Evolutionary conservation across 768 basidiomycete species (phyloP).

Genomic region (Leccinum incarnatum): DNA sequence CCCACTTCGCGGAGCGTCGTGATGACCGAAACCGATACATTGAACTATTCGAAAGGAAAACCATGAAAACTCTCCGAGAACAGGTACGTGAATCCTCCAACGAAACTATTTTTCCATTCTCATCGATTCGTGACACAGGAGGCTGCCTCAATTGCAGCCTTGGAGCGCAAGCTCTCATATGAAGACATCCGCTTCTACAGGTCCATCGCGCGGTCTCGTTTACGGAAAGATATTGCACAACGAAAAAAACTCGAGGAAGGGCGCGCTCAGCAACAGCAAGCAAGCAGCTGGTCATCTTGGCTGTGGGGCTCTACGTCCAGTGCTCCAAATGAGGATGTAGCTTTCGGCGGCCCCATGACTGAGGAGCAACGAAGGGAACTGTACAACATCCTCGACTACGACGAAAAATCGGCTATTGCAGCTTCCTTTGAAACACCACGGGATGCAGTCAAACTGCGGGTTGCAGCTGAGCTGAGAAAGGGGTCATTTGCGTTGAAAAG

Average conservation of each 20-base stretch:
- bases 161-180: slow-evolving; percentile 85
- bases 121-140: slow-evolving; percentile 41
- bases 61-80: slow-evolving; percentile 49
- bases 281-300: slow-evolving; percentile 71
- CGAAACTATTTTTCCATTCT: background rate
- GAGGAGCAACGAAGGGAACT: slow-evolving; percentile 89
- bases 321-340: slow-evolving; percentile 46
- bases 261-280: slow-evolving; percentile 52
- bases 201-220: slow-evolving; percentile 84
- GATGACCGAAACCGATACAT: slow-evolving; percentile 87
- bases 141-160: slow-evolving; percentile 45
- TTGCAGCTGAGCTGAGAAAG: slow-evolving; percentile 75
- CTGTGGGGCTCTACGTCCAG: slow-evolving; percentile 68
- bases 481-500: slow-evolving; percentile 84
- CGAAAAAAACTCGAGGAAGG: slow-evolving; percentile 66
- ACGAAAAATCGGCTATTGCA: slow-evolving; percentile 76
- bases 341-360: slow-evolving; percentile 71
- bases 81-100: slow-evolving; percentile 43
- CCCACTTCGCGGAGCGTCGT: slow-evolving; percentile 81
- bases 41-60: slow-evolving; percentile 76
- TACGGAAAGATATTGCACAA: slow-evolving; percentile 80
- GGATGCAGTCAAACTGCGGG: slow-evolving; percentile 76
- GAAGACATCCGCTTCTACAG: slow-evolving; percentile 97
- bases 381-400: slow-evolving; percentile 88
- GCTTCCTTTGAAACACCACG: slow-evolving; percentile 68